Evolutionary conservation across 2,329 filamentous ascomycete genomes (phyloP).

Genomic region (Aspergillus cejpii): DNA sequence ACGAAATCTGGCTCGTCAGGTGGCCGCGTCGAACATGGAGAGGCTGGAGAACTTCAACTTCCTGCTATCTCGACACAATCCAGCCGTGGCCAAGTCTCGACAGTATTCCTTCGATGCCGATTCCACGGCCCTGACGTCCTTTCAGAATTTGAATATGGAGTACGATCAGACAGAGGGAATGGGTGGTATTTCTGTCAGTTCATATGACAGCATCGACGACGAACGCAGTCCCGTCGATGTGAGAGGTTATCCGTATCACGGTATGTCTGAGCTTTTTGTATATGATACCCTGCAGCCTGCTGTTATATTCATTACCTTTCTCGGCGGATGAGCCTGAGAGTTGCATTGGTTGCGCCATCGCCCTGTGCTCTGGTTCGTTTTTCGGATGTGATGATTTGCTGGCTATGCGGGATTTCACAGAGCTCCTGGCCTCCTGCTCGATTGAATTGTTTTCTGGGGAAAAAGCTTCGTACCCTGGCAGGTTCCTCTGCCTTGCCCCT

Average conservation of each 20-base stretch:
- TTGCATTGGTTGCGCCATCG: slow-evolving; percentile 34
- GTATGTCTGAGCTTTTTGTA: slow-evolving; percentile 27
- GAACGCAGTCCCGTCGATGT: slow-evolving; percentile 36
- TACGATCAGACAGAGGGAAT: slow-evolving; percentile 39
- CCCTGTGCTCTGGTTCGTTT: slow-evolving; percentile 24
- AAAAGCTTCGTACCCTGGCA: not conserved
- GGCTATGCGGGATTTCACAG: slow-evolving; percentile 9
- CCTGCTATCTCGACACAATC: slow-evolving; percentile 30
- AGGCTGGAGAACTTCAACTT: slow-evolving; percentile 36
- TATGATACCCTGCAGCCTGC: not conserved
- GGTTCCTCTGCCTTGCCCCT: not conserved
- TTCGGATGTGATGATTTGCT: slow-evolving; percentile 9
- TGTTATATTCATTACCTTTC: slow-evolving; percentile 1
- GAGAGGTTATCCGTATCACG: slow-evolving; percentile 36
- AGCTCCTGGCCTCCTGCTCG: slow-evolving; percentile 12
- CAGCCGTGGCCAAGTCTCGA: slow-evolving; percentile 26
- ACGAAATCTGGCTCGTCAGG: slow-evolving; percentile 18
- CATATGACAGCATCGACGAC: slow-evolving; percentile 39
- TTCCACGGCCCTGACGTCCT: slow-evolving; percentile 25
- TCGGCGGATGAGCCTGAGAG: slow-evolving; percentile 18
- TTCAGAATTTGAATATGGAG: slow-evolving; percentile 32
- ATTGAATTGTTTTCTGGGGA: not conserved
- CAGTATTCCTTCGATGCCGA: slow-evolving; percentile 38
- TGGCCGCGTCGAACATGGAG: slow-evolving; percentile 25
- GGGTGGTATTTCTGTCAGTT: slow-evolving; percentile 38